Base-by-base conservation (phyloP, 176 grass and related monocot genomes). In the Luzula sylvatica region DNA sequence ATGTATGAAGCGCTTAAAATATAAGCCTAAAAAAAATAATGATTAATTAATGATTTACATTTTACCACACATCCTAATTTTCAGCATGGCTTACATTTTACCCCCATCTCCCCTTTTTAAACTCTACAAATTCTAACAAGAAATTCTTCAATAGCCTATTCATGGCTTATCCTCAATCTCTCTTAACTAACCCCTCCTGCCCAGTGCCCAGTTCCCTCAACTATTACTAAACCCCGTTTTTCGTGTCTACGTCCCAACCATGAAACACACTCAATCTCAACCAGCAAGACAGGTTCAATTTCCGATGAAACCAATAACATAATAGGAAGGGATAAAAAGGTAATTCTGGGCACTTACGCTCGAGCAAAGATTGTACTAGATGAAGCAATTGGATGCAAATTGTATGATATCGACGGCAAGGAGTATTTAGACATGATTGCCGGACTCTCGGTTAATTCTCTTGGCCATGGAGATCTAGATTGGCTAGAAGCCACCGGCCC, bases 371-470 rank as follows among this genome's bases (percentile, higher is more conserved):
- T 89, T 40, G 84, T 86, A 42, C 26, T 96, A 21, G 77, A 76
- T 11, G 23, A 51, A 7, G 81, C 80, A 8, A 74, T 73, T 24
- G 90, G 84, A 8, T 96, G 90, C 68, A 85, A 88, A 61, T 27
- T 96, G 21, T 96, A 79, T 52, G 90, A 96, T 48, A 16, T 39
- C 1, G 90, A 96, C 22, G 83, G 80, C 1, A 82, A 76, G 11
- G 90, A 88, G 67, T 95, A 88, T 57, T 64, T 95, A 30, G 90
- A 95, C 64, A 88, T 95, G 80, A 41, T 76, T 20, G 77, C 92
- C 5, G 85, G 90, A 41, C 82, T 96, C 52, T 80, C 92, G 16
- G 85, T 96, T 44, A 96, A 76, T 55, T 61, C 81, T 1, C 74
- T 96, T 44, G 90, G 92, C 27, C 84, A 96, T 56, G 72, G 35